These are phyloP conservation scores for Monosporozyma unispora DNA, from an alignment of 805 yeast species.

Conservation along the genomic window DNA sequence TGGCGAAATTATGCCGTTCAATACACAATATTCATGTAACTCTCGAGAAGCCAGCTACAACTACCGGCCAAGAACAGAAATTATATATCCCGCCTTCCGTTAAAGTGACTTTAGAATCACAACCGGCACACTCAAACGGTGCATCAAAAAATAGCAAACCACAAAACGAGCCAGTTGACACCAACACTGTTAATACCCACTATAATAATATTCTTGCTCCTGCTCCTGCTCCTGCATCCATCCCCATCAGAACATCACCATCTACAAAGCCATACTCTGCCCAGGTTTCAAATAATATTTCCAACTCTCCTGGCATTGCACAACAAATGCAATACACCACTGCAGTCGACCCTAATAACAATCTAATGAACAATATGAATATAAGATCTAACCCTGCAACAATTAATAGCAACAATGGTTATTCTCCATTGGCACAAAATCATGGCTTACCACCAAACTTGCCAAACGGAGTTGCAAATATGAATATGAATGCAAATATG, in stretches of 20 bases:
- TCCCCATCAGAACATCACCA: not conserved
- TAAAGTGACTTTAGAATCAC: slow-evolving; percentile 2
- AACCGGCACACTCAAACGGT: not conserved
- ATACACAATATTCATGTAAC: slow-evolving; percentile 5
- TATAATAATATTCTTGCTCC: not conserved
- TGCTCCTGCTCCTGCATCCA: not conserved
- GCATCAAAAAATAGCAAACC: not conserved
- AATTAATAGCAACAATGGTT: not conserved
- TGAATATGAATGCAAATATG: not conserved
- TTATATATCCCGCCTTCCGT: slow-evolving; percentile 1
- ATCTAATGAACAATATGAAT: not conserved
- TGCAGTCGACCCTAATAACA: not conserved
- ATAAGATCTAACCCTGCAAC: not conserved
- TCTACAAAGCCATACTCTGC: not conserved
- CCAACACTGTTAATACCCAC: not conserved
- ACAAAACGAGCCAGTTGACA: too few species aligned
- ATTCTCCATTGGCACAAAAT: not conserved
- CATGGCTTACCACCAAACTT: not conserved
- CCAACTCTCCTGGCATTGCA: not conserved
- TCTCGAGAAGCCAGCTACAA: slow-evolving; percentile 3
- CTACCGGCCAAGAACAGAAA: not conserved
- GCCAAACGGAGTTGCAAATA: not conserved
- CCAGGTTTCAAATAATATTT: not conserved
- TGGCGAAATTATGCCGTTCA: slow-evolving; percentile 6
- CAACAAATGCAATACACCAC: not conserved